These are phyloP conservation scores for Sporothrix dimorphospora DNA, from an alignment of 2,329 filamentous ascomycete genomes.

Conservation along the genomic window DNA sequence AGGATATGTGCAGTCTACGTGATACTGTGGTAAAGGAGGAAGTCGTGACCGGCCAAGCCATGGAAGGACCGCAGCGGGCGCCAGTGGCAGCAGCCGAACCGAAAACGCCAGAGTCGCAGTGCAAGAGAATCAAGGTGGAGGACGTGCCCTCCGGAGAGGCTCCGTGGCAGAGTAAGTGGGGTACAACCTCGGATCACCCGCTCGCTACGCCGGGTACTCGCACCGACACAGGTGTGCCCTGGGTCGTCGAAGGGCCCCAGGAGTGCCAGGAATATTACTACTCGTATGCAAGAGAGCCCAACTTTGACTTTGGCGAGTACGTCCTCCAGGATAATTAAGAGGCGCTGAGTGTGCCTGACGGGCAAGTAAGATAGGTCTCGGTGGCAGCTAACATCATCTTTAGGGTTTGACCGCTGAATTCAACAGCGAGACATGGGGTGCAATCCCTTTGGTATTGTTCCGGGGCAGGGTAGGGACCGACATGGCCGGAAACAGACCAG, in stretches of 20 bases:
- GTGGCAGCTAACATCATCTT: neutral
- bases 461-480: neutral
- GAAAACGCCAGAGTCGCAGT: neutral
- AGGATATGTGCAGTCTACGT: neutral
- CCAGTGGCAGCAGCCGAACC: neutral
- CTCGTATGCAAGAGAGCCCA: neutral
- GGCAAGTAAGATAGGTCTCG: neutral
- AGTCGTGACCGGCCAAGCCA: neutral
- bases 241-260: neutral
- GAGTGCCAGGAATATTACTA: neutral
- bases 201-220: too few relatives aligned
- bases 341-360: neutral
- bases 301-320: constrained; percentile 1
- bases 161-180: too few relatives aligned
- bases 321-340: neutral
- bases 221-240: neutral
- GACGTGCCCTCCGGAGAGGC: neutral
- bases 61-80: neutral
- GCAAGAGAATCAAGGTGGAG: neutral
- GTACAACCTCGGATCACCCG: neutral
- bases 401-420: neutral
- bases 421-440: neutral
- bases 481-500: neutral
- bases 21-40: neutral
- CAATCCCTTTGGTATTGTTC: neutral